Evolutionary conservation across 768 basidiomycete genomes (phyloP), one percentile per base, ranked within the genome.

Genomic region (Kwoniella sp.): DNA sequence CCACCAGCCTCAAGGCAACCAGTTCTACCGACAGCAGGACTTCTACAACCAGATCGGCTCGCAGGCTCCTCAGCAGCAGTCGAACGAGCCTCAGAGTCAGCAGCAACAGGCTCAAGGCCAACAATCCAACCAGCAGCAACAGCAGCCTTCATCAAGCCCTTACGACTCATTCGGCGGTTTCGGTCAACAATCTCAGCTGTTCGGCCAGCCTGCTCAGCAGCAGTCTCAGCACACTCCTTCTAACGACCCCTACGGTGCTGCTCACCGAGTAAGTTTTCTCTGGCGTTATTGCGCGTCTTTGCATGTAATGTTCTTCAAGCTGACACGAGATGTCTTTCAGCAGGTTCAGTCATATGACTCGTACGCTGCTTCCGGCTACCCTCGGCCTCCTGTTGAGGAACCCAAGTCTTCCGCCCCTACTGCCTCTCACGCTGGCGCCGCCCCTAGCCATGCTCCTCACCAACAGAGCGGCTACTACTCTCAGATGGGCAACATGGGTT

Each of bases 281-380:
- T 23, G 45, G 23, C n/a, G 51, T 34, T n/a, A 11, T 26, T 47
- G n/a, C 15, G 12, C n/a, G 25, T 28, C 31, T 57, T 1, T 20
- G 31, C 26, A 28, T 7, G n/a, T 28, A 17, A 20, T 17, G 22
- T n/a, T 34, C 7, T 34, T 34, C 34, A 34, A 17, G 41, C 41
- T 45, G 41, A 45, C 41, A 45, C 41, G 11, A 45, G 66, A 54
- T 59, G 54, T 61, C 38, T 20, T 41, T 26, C 29, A n/a, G n/a
- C 20, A 4, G 50, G 22, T 38, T 20, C 61, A 73, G 66, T 51
- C 72, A 9, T 81, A 81, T 65, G 79, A 81, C 61, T 79, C 79
- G 17, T 81, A 79, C 67, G 52, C 72, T 53, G 73, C 74, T n/a
- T 69, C 66, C 38, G 79, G 79, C 4, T 81, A 81, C 72, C 73